These are phyloP conservation scores for Cyberlindnera veronae DNA, from an alignment of 805 yeast genomes.

Conservation along the genomic window DNA sequence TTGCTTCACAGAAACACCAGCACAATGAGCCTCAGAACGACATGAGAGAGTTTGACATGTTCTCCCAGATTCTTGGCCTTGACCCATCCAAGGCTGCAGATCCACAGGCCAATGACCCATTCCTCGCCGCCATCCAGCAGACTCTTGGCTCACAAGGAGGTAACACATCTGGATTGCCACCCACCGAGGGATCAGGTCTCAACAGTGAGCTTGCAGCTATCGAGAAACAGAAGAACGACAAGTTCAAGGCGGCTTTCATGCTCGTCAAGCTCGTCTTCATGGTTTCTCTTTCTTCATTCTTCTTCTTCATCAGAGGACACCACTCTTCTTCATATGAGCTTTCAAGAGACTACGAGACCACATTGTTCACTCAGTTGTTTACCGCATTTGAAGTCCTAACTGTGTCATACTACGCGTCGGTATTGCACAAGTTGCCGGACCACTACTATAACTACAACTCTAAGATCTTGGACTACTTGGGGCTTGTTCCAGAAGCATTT, in stretches of 20 bases:
- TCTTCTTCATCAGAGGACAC: constrained; percentile 9
- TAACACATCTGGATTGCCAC: background rate
- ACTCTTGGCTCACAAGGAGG: background rate
- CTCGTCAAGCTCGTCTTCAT: constrained; percentile 13
- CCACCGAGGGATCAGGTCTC: background rate
- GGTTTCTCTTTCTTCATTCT: constrained; percentile 9
- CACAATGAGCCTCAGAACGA: constrained; percentile 3
- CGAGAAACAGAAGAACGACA: constrained; percentile 21
- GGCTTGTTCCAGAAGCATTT: constrained; percentile 21
- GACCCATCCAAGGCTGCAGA: constrained; percentile 4
- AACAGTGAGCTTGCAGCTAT: constrained; percentile 10
- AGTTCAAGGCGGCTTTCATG: constrained; percentile 23
- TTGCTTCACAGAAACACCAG: constrained; percentile 9
- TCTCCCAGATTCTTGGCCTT: constrained; percentile 8
- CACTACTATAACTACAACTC: constrained; percentile 25
- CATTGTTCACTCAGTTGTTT: constrained; percentile 18
- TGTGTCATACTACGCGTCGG: constrained; percentile 18
- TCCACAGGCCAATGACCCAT: constrained; percentile 16
- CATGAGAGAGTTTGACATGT: constrained; percentile 7
- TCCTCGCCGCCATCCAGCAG: constrained; percentile 14
- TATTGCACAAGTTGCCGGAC: constrained; percentile 16
- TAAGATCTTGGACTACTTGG: constrained; percentile 22
- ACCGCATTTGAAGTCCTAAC: constrained; percentile 20
- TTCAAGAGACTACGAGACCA: constrained; percentile 9
- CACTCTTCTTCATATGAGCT: constrained; percentile 12